These are phyloP conservation scores for Cladosporium sp. DNA, from an alignment of 2,329 filamentous ascomycete species.

Conservation along the genomic window DNA sequence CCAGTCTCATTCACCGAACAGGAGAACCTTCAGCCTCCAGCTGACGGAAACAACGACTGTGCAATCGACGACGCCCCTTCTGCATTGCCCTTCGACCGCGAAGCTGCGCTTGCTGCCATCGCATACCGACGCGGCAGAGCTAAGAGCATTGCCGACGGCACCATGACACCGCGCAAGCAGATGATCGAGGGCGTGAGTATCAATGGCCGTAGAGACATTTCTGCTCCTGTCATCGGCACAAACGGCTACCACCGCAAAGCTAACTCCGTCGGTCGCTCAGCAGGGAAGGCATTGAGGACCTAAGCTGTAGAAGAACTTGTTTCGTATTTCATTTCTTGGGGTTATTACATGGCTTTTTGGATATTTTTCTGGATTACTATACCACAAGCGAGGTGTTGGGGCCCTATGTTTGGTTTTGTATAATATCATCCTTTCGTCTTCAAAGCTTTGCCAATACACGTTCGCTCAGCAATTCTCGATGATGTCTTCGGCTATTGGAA, in stretches of 20 bases:
- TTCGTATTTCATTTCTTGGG: too few species aligned
- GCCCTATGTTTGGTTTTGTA: too few species aligned
- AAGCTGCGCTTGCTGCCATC: conserved; percentile 71
- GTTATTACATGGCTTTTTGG: too few species aligned
- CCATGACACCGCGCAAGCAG: conserved; percentile 57
- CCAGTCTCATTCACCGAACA: conserved; percentile 12
- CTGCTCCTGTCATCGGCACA: conserved; percentile 33
- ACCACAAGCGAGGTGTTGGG: too few species aligned
- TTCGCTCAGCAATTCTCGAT: too few species aligned
- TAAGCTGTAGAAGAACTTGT: background rate
- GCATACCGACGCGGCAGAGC: conserved; percentile 67
- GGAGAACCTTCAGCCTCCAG: conserved; percentile 19
- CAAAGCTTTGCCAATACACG: too few species aligned
- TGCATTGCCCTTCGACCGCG: conserved; percentile 46
- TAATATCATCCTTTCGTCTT: too few species aligned
- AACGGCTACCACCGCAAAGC: background rate
- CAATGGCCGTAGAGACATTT: conserved; percentile 43
- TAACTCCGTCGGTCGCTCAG: background rate
- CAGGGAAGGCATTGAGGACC: conserved; percentile 3
- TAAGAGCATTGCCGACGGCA: conserved; percentile 60
- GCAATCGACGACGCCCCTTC: conserved; percentile 13
- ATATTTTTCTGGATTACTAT: too few species aligned
- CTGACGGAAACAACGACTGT: conserved; percentile 11
- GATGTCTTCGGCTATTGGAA: too few species aligned
- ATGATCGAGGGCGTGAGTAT: conserved; percentile 47